A percentile compares a stretch with the other conserved stretches of the same genome.
These are phyloP conservation scores for Amyloporia xantha DNA, from an alignment of 768 basidiomycete genomes.

Conservation along the genomic window DNA sequence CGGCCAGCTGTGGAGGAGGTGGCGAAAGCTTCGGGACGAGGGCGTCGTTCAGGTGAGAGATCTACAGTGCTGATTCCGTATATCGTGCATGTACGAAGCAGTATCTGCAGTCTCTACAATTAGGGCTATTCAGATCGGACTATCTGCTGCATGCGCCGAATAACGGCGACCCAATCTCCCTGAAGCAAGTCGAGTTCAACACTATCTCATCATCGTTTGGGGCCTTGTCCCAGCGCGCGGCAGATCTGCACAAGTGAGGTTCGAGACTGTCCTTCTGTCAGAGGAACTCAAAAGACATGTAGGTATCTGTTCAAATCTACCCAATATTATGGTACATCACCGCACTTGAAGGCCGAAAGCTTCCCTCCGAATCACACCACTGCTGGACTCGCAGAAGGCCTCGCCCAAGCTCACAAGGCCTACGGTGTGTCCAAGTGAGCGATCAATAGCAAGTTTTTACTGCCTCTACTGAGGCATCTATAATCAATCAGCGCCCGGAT, in stretches of 20 bases:
- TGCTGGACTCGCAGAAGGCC: constrained; percentile 61
- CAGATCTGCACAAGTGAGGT: constrained; percentile 70
- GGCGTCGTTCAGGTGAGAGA: constrained; percentile 47
- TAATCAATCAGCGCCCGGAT: constrained; percentile 41
- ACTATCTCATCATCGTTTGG: constrained; percentile 94
- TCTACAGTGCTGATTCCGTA: no score
- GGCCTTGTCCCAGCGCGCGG: constrained; percentile 56
- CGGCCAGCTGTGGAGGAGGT: constrained; percentile 78
- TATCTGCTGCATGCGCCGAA: constrained; percentile 71
- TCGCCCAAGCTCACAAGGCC: constrained; percentile 73
- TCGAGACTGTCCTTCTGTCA: neutral
- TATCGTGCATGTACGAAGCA: constrained; percentile 20
- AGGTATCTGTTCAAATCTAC: constrained; percentile 68
- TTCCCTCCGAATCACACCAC: constrained; percentile 73
- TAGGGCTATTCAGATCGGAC: constrained; percentile 92
- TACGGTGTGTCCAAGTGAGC: constrained; percentile 52
- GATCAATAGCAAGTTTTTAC: neutral
- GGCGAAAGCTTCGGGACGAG: constrained; percentile 68
- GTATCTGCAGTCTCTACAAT: constrained; percentile 65
- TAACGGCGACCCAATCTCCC: constrained; percentile 27
- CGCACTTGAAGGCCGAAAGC: constrained; percentile 43
- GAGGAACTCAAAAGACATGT: neutral
- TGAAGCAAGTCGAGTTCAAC: constrained; percentile 98
- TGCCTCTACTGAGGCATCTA: neutral
- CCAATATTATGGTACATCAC: constrained; percentile 55